A percentile compares a stretch with the other conserved stretches of the same genome.
Evolutionary conservation across 768 basidiomycete genomes (phyloP).

Genomic region (Termitomyces sp.): DNA sequence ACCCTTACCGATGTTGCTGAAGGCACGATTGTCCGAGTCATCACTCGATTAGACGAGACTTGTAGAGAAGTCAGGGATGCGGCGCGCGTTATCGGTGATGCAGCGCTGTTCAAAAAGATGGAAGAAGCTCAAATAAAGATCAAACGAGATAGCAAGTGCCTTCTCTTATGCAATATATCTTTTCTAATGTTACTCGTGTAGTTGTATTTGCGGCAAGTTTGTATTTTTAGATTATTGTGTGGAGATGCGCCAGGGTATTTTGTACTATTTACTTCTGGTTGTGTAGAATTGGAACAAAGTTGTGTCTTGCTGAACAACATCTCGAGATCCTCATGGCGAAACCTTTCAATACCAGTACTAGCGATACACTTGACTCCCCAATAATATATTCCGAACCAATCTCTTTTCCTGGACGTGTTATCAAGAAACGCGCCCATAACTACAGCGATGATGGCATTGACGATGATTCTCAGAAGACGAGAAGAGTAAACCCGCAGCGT

Average conservation of each 20-base stretch:
- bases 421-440: slow-evolving; percentile 8
- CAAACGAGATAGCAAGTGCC: slow-evolving; percentile 86
- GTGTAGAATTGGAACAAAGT: slow-evolving; percentile 1
- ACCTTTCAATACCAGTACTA: slow-evolving; percentile 13
- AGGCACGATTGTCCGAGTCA: slow-evolving; percentile 94
- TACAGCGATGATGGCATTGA: slow-evolving; percentile 9
- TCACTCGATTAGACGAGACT: slow-evolving; percentile 93
- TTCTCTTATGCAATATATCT: not conserved
- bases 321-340: slow-evolving; percentile 24
- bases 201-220: slow-evolving; percentile 85
- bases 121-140: slow-evolving; percentile 92
- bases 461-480: slow-evolving; percentile 35
- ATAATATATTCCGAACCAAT: slow-evolving; percentile 8
- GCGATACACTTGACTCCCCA: slow-evolving; percentile 11
- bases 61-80: slow-evolving; percentile 97
- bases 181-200: slow-evolving; percentile 21
- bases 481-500: slow-evolving; percentile 62
- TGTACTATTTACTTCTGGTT: slow-evolving; percentile 7
- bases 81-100: slow-evolving; percentile 94
- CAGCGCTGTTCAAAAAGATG: slow-evolving; percentile 96
- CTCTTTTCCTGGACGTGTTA: not conserved
- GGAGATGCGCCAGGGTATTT: slow-evolving; percentile 10
- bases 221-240: slow-evolving; percentile 55
- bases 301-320: not conserved
- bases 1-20: slow-evolving; percentile 90